A percentile compares a stretch with the other conserved stretches of the same genome.
Conservation (phyloP, 345 rosid genomes). For the Excoecaria agallocha region DNA sequence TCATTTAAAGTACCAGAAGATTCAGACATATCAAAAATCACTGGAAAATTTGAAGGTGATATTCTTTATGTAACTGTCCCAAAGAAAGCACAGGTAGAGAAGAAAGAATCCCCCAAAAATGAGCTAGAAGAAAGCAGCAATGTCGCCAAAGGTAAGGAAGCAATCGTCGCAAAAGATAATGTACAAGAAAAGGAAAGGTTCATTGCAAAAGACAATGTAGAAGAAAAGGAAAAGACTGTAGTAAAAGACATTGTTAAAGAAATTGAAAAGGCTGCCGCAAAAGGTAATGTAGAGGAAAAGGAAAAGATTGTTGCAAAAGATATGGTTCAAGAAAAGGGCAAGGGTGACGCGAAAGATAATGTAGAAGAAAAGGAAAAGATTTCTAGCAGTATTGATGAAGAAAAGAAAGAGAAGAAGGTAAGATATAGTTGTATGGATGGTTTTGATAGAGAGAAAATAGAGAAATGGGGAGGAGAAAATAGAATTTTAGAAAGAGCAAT, state of each 20-base stretch:
- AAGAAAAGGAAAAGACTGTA: background rate
- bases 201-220: too few species aligned
- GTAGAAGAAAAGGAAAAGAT: background rate
- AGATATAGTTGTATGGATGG: background rate
- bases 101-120: background rate
- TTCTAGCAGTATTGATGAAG: background rate
- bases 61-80: conserved; percentile 44
- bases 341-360: too few species aligned
- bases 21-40: conserved; percentile 28
- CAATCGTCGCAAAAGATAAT: background rate
- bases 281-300: too few species aligned
- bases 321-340: background rate
- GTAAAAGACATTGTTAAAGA: background rate
- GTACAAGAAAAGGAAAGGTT: background rate
- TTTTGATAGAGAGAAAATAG: conserved; percentile 11
- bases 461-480: conserved; percentile 20
- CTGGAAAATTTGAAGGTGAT: conserved; percentile 32
- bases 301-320: too few species aligned
- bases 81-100: conserved; percentile 13
- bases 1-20: conserved; percentile 32
- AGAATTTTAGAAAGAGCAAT: conserved; percentile 18
- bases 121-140: background rate
- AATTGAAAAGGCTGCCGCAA: background rate
- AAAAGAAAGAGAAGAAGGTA: background rate
- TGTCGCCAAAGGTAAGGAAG: too few species aligned